Base-by-base conservation (phyloP, 1,284 basidiomycete genomes). In the Irpex sp. region DNA sequence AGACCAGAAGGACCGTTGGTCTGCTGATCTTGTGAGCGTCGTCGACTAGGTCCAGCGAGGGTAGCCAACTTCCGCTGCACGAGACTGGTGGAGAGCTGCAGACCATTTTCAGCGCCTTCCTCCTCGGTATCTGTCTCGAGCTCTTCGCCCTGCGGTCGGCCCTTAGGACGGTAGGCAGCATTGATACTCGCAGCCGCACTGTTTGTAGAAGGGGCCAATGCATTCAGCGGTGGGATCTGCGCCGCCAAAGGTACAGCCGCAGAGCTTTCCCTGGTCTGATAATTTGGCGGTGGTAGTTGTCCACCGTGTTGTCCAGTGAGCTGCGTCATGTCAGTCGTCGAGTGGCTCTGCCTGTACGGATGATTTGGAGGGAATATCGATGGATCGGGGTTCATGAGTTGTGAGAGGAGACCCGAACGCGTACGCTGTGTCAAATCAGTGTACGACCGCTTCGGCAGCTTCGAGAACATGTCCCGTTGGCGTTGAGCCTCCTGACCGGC, bases 391-490 rank as follows among this genome's bases (percentile, higher is more conserved):
- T 90, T 87, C 77, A 91, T 80, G 47, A 91, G 73, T 69, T 83
- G 82, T 23, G 83, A 83, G 56, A 91, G 75, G 52, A 89, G 71
- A 5, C 90, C 89, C 4, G 83, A 82, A 53, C 74, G 74, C 10
- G 80, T 79, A 54, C 83, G 75, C 59, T 78, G 78, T 56, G 51
- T 55, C 21, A 56, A 14, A 37, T 28, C 36, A 12, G 53, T 47
- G 66, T 88, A 86, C 23, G 85, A 84, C 45, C 82, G 78, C 57
- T 84, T 80, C 4, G 91, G 89, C 9, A 88, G 78, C 74, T 93
- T 94, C 61, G 83, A 80, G 69, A 94, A 93, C 81, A 94, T 80
- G 16, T 90, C 84, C 39, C 82, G 81, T 68, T 91, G 84, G 5
- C 87, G 80, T 67, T 86, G 82, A n/a, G 82, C 86, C 69, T 90